phyloP scores from a whole-genome alignment of 2,329 filamentous ascomycete species.

The Blastomyces parvus region DNA sequence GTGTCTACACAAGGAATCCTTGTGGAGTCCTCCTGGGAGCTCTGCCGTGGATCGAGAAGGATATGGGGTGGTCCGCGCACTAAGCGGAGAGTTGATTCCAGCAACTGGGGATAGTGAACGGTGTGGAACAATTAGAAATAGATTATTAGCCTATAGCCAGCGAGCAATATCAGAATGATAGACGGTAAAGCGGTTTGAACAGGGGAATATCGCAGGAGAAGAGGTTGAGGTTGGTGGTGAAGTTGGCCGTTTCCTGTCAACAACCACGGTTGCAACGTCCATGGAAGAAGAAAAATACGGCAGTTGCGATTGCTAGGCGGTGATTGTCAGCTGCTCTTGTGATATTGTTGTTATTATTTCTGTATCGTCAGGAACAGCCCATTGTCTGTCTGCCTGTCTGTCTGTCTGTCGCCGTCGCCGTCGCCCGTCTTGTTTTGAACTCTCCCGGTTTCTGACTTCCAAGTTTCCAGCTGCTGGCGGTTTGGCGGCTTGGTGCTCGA shows the following conservation, averaged over 20 bases:
- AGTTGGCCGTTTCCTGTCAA: background rate
- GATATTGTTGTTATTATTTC: background rate
- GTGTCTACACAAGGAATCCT: background rate
- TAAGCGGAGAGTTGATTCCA: background rate
- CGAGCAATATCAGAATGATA: background rate
- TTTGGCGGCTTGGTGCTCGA: background rate
- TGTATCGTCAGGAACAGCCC: background rate
- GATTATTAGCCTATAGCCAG: background rate
- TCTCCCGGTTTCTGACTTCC: background rate
- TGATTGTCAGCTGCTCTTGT: background rate
- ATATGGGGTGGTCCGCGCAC: background rate
- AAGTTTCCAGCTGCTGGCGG: background rate
- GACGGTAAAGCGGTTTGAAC: background rate
- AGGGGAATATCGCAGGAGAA: background rate
- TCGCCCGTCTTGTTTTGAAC: background rate
- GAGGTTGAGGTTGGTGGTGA: background rate
- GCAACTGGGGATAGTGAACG: background rate
- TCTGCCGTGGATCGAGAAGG: background rate
- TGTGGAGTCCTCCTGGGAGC: too few species aligned
- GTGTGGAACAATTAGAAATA: background rate
- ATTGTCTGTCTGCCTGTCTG: background rate
- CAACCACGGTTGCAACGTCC: background rate
- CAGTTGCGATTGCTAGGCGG: background rate
- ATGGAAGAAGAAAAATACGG: background rate
- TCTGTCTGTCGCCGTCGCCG: background rate